A percentile compares a stretch with the other conserved stretches of the same genome.
Conservation (phyloP, 352 stramenopile species). For the Phytophthora cajani region DNA sequence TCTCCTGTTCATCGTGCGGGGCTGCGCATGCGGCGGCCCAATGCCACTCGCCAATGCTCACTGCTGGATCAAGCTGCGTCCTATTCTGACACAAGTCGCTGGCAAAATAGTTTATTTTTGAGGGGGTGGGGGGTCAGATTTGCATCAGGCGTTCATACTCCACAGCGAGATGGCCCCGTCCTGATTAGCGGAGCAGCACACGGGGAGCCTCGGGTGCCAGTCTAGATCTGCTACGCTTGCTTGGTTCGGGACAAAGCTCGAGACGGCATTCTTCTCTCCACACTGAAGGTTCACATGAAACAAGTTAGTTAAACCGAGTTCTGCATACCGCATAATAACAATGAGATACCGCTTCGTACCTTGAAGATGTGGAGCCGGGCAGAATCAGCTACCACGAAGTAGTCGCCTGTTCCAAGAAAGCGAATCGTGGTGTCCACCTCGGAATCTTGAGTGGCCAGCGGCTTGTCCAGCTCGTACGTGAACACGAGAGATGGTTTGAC, state of each 20-base stretch:
- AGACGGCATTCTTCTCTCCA: slow-evolving; percentile 27
- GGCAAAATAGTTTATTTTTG: slow-evolving; percentile 45
- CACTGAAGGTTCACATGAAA: slow-evolving; percentile 24
- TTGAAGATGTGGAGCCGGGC: slow-evolving; percentile 43
- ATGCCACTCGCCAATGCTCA: background rate
- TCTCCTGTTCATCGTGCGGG: slow-evolving; percentile 67
- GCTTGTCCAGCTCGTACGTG: slow-evolving; percentile 39
- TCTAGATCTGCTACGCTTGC: slow-evolving; percentile 41
- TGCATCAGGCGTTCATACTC: slow-evolving; percentile 32
- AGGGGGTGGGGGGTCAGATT: background rate
- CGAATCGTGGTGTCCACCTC: slow-evolving; percentile 38
- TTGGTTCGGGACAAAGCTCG: slow-evolving; percentile 37
- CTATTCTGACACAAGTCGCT: slow-evolving; percentile 19
- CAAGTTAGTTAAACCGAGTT: background rate
- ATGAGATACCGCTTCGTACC: slow-evolving; percentile 22
- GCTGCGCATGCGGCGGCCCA: slow-evolving; percentile 6
- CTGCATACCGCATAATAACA: background rate
- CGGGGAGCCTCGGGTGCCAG: slow-evolving; percentile 41
- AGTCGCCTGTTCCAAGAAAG: slow-evolving; percentile 38
- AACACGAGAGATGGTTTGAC: slow-evolving; percentile 30
- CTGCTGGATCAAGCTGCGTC: slow-evolving; percentile 11
- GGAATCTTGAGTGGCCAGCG: slow-evolving; percentile 6
- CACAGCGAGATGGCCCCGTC: slow-evolving; percentile 49
- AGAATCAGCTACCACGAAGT: slow-evolving; percentile 48
- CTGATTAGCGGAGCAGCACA: slow-evolving; percentile 46